Base-by-base conservation (phyloP, 2,329 filamentous ascomycete genomes). In the Fusarium tuaranense region DNA sequence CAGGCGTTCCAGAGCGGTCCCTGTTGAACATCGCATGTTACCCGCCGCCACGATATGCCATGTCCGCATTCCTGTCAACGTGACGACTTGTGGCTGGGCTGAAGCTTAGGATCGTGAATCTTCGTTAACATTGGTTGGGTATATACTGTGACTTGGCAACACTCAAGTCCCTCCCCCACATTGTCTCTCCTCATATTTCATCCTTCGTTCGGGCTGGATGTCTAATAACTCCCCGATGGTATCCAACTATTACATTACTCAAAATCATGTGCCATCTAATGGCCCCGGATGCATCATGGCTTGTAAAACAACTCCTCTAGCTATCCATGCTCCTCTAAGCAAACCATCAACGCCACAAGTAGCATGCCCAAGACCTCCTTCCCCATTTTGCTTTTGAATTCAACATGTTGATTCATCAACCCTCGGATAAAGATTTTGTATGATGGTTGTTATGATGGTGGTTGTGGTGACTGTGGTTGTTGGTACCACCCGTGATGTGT, bases 401-500 rank as follows among this genome's bases (percentile, higher is more conserved):
- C 30, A 22, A 63, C 20, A n/a, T 32, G 12, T 18, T 5, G 48
- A 13, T 44, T 18, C 7, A 18, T 66, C 64, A 66, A 32, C 10
- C 55, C 12, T 61, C 41, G 18, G 70, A 71, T 36, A 39, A 57
- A 22, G 64, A 55, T 60, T 71, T 73, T 4, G 67, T 39, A 30
- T 53, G 59, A 22, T 48, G 44, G 22, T 48, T 18, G 44, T 5
- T 48, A 22, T 48, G 44, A 25, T 48, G 44, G 22, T 22, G 22
- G 22, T 22, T 46, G 41, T 44, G 41, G 41, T 44, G 13, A 20
- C 20, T 13, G 20, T 46, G 41, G 13, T 63, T 73, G 22, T 10
- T 53, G 41, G 9, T 53, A 30, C 79, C 79, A 10, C 66, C 77
- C 13, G 77, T 76, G 57, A 81, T 80, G 58, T 66, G 78, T 20